A percentile compares a stretch with the other conserved stretches of the same genome.
Evolutionary conservation across 2,329 filamentous ascomycete genomes (phyloP).

Genomic region (Ceratocystis diversiconidia): DNA sequence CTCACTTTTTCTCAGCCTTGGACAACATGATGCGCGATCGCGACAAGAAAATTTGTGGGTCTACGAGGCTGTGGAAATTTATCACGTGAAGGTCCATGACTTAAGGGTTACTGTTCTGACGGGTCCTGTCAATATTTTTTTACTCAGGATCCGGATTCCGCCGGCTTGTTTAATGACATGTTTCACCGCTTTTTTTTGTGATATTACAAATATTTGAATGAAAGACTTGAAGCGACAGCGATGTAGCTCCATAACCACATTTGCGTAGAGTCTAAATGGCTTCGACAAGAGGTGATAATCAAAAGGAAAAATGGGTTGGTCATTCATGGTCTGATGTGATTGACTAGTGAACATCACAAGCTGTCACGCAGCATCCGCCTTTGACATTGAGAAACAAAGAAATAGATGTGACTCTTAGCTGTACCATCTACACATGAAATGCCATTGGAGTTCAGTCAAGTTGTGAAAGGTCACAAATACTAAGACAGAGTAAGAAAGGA

Average conservation of each 20-base stretch:
- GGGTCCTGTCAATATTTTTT: background rate
- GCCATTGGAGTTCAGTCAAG: too few species aligned
- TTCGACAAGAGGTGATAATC: too few species aligned
- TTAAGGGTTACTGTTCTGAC: background rate
- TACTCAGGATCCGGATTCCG: background rate
- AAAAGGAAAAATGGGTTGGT: too few species aligned
- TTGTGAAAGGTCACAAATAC: conserved; percentile 9
- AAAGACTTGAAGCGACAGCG: background rate
- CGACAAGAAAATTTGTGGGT: conserved; percentile 18
- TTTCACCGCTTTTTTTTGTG: background rate
- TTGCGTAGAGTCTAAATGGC: too few species aligned
- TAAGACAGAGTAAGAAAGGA: conserved; percentile 7
- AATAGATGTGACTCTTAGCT: background rate
- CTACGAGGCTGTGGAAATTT: conserved; percentile 14
- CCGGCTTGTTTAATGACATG: background rate
- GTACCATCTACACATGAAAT: too few species aligned
- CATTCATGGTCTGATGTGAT: background rate
- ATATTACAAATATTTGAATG: background rate
- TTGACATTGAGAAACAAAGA: background rate
- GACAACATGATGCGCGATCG: conserved; percentile 17
- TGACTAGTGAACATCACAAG: background rate
- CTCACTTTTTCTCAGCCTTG: conserved; percentile 15
- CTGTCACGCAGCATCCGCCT: background rate
- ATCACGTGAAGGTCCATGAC: conserved; percentile 7
- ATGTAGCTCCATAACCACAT: too few species aligned